Evolutionary conservation across 2,329 filamentous ascomycete species (phyloP).

Genomic region (Lachnellula willkommii): DNA sequence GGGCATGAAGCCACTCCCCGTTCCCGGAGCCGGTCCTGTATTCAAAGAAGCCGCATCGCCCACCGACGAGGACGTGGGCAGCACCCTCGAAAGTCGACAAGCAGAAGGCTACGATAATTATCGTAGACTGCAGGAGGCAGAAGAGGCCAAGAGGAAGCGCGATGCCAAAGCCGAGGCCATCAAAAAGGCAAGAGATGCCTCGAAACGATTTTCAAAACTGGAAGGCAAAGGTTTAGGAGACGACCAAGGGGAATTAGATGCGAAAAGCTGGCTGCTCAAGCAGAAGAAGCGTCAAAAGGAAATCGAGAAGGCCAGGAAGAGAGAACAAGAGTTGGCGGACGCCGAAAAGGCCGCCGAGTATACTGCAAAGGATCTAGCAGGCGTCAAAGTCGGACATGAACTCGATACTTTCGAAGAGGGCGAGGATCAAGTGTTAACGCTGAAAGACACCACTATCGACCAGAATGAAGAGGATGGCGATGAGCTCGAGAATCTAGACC

Average conservation of each 20-base stretch:
- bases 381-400: constrained; percentile 89
- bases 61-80: constrained; percentile 65
- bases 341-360: constrained; percentile 71
- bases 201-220: constrained; percentile 68
- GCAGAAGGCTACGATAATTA: constrained; percentile 71
- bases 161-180: constrained; percentile 77
- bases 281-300: constrained; percentile 94
- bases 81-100: constrained; percentile 77
- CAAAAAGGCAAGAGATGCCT: constrained; percentile 80
- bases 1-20: constrained; percentile 83
- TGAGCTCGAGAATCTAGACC: constrained; percentile 73
- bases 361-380: constrained; percentile 78
- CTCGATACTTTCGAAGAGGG: constrained; percentile 73
- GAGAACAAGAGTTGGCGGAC: constrained; percentile 72
- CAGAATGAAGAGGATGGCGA: constrained; percentile 83
- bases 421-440: constrained; percentile 82
- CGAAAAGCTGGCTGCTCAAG: constrained; percentile 78
- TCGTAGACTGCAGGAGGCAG: constrained; percentile 59
- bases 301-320: constrained; percentile 68
- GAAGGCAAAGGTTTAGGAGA: constrained; percentile 84
- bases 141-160: constrained; percentile 70
- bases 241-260: constrained; percentile 62
- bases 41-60: constrained; percentile 46
- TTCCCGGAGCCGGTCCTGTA: constrained; percentile 62
- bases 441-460: constrained; percentile 88